Evolutionary conservation across 139 green algal genomes (phyloP).

Genomic region (Ettlia oleoabundans): DNA sequence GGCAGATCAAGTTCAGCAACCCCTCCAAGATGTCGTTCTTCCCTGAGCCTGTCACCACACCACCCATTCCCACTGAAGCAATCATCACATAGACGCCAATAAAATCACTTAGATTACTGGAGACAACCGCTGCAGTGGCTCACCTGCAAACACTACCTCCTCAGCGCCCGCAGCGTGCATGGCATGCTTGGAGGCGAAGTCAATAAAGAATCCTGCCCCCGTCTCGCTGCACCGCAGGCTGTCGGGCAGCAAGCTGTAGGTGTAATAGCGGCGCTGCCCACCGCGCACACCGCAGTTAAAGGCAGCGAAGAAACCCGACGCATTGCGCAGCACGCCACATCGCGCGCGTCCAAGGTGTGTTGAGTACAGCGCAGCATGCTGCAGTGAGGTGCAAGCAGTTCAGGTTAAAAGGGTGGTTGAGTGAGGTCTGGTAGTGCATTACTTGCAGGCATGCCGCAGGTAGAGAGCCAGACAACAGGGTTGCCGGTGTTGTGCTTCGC

Average conservation of each 20-base stretch:
- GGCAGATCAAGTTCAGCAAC: too few relatives aligned
- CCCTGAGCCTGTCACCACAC: too few relatives aligned
- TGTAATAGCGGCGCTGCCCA: slow-evolving; percentile 45
- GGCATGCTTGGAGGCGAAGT: slow-evolving; percentile 49
- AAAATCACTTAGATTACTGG: too few relatives aligned
- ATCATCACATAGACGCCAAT: too few relatives aligned
- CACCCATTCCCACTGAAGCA: too few relatives aligned
- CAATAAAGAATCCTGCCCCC: slow-evolving; percentile 31
- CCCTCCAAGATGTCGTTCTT: too few relatives aligned
- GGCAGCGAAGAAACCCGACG: slow-evolving; percentile 30
- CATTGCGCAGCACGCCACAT: background rate
- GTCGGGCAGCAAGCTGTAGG: slow-evolving; percentile 20
- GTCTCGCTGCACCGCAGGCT: slow-evolving; percentile 51
- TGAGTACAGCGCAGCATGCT: slow-evolving; percentile 28
- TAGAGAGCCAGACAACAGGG: background rate
- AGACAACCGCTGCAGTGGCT: too few relatives aligned
- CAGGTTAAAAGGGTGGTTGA: background rate
- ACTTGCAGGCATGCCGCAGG: background rate
- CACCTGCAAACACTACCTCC: slow-evolving; percentile 52
- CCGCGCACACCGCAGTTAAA: slow-evolving; percentile 28
- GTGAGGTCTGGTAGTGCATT: background rate
- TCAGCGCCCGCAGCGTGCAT: slow-evolving; percentile 43
- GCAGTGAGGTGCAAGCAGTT: background rate
- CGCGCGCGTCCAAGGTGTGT: slow-evolving; percentile 21
- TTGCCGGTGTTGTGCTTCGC: background rate